Base-by-base conservation (phyloP, 2,329 filamentous ascomycete species). In the Ceratocystis alfenasii region DNA sequence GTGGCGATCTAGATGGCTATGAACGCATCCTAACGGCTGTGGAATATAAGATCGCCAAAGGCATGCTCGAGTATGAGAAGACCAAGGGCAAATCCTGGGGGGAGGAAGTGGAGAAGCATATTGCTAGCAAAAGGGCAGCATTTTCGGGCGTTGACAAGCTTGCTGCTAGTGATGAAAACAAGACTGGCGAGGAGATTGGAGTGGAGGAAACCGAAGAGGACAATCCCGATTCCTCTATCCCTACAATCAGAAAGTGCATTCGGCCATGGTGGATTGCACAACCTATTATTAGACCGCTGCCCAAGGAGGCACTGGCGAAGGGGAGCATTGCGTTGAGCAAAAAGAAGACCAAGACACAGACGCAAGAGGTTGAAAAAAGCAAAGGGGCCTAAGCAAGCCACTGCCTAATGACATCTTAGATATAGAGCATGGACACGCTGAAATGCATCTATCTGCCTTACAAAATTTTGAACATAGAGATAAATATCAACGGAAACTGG, bases 201-300 rank as follows among this genome's bases (percentile, higher is more conserved):
- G 74, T 72, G 4, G 74, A 74, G 46, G 74, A 78, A 2, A 74
- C 73, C 1, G 79, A 81, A 60, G 75, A 76, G 0, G 80, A 85
- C 71, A 87, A 82, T 73, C 88, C 86, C 3, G 76, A 84, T 20
- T 67, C 66, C 5, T 67, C 66, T 5, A 67, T 67, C 53, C 59
- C 63, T 7, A 85, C 88, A 0, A 85, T 94, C 30, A 83, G 82
- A 65, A 79, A 83, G 68, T 95, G 90, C 72, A 87, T 86, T 73
- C 78, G 90, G 69, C 92, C 92, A 0, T 96, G 87, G 83, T 96
- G 90, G 90, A 81, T 96, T 3, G 90, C 86, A 64, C 92, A 97
- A 77, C 87, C 93, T 3, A 89, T 95, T 71, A 83, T 96, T 5
- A 79, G 92, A 66, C 92, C 91, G 50, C 74, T 96, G 71, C 94